Evolutionary conservation across 1,284 basidiomycete species (phyloP).

Genomic region (Pisolithus thermaeus): DNA sequence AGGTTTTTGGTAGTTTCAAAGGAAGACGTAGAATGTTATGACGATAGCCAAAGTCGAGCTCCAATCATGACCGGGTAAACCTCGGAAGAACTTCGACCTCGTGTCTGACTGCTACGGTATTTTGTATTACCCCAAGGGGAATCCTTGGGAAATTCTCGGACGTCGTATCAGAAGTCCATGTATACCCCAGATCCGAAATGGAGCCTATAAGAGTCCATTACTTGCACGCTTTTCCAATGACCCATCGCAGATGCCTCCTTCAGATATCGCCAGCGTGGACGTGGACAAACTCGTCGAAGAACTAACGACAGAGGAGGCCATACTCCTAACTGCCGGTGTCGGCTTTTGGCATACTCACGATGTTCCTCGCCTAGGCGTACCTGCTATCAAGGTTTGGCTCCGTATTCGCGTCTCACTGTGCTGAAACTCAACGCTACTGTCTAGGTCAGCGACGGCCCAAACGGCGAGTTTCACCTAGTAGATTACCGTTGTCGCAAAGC

Average conservation of each 20-base stretch:
- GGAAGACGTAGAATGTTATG: too few relatives aligned
- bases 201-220: not conserved
- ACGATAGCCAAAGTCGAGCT: too few relatives aligned
- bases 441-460: slow-evolving; percentile 71
- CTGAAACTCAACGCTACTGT: slow-evolving; percentile 2
- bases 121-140: not conserved
- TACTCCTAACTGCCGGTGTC: slow-evolving; percentile 62
- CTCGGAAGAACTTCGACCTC: too few relatives aligned
- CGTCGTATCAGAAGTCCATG: not conserved
- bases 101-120: too few relatives aligned
- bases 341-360: slow-evolving; percentile 73
- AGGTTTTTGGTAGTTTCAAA: too few relatives aligned
- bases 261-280: slow-evolving; percentile 60
- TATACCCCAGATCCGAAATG: not conserved
- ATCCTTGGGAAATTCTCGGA: not conserved
- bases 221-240: not conserved
- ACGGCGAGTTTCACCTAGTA: slow-evolving; percentile 36
- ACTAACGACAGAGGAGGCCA: slow-evolving; percentile 66
- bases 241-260: slow-evolving; percentile 47
- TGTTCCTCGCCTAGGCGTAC: slow-evolving; percentile 60
- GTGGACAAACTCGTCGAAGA: slow-evolving; percentile 56
- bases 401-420: not conserved
- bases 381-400: slow-evolving; percentile 57
- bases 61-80: too few relatives aligned
- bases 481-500: not conserved